These are phyloP conservation scores for Hymenoscyphus albidus DNA, from an alignment of 2,329 filamentous ascomycete genomes.

Conservation along the genomic window DNA sequence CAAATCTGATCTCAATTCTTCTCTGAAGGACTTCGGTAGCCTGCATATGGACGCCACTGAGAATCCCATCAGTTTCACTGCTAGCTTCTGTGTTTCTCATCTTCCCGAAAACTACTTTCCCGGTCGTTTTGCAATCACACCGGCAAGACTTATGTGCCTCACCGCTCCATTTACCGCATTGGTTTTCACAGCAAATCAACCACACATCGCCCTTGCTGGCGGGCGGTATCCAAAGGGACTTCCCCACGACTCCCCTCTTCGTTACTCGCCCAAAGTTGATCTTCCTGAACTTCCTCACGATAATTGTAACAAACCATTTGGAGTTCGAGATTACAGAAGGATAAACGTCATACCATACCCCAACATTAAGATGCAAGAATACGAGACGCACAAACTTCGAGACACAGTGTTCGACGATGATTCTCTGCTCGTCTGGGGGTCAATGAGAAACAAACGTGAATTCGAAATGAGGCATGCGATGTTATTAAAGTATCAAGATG, in stretches of 20 bases:
- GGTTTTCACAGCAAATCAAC: constrained; percentile 11
- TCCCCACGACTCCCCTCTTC: not conserved
- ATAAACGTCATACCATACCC: not conserved
- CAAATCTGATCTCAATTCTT: not conserved
- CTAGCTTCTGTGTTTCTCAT: constrained; percentile 7
- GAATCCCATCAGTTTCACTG: constrained; percentile 7
- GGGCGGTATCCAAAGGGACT: not conserved
- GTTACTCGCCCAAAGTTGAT: not conserved
- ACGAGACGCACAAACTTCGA: not conserved
- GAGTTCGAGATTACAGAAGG: not conserved
- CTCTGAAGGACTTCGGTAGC: constrained; percentile 4
- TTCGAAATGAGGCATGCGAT: not conserved
- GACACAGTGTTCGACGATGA: not conserved
- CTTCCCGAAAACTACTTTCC: constrained; percentile 10
- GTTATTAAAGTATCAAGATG: not conserved
- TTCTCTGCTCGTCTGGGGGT: not conserved
- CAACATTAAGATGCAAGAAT: not conserved
- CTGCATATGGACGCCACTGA: constrained; percentile 10
- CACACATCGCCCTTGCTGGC: constrained; percentile 4
- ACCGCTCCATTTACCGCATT: constrained; percentile 7
- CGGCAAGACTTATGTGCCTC: not conserved
- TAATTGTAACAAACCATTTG: not conserved
- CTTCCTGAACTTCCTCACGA: not conserved
- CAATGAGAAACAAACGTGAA: not conserved
- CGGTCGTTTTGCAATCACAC: constrained; percentile 13